Percentiles rank a stretch among this genome's conserved stretches.
These are phyloP conservation scores for Penicillium sumatraense DNA, from an alignment of 2,329 filamentous ascomycete genomes.

Conservation along the genomic window DNA sequence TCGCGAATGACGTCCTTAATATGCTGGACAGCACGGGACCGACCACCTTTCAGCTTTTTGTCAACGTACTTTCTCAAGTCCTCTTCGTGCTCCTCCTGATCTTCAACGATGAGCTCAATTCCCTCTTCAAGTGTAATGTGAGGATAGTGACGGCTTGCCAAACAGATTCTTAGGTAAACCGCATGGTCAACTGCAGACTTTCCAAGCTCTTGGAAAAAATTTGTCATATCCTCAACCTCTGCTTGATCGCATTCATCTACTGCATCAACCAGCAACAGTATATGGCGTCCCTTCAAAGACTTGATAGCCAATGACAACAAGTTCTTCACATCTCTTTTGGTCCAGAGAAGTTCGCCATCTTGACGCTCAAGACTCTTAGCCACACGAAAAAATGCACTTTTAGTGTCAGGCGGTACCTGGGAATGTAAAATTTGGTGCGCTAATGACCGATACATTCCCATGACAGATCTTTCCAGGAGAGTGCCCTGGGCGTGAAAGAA, in stretches of 20 bases:
- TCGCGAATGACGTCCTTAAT: slow-evolving; percentile 38
- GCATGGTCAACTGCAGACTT: slow-evolving; percentile 13
- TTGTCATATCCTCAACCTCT: slow-evolving; percentile 41
- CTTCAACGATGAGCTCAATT: slow-evolving; percentile 42
- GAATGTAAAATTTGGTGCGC: slow-evolving; percentile 50
- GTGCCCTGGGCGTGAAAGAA: slow-evolving; percentile 46
- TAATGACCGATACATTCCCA: slow-evolving; percentile 58
- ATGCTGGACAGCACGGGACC: slow-evolving; percentile 20
- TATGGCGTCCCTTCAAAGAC: neutral
- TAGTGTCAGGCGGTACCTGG: neutral
- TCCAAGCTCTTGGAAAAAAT: slow-evolving; percentile 37
- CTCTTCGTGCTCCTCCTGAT: slow-evolving; percentile 40
- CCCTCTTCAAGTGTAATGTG: slow-evolving; percentile 37
- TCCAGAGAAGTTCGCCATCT: slow-evolving; percentile 23
- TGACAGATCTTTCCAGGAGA: slow-evolving; percentile 49
- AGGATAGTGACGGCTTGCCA: slow-evolving; percentile 51
- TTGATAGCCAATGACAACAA: slow-evolving; percentile 28
- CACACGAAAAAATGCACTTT: neutral
- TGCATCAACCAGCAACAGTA: slow-evolving; percentile 40
- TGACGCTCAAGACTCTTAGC: slow-evolving; percentile 38
- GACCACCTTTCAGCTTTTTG: slow-evolving; percentile 31
- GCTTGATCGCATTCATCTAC: slow-evolving; percentile 49
- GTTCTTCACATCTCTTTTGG: slow-evolving; percentile 22
- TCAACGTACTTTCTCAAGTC: slow-evolving; percentile 45
- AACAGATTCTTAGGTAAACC: slow-evolving; percentile 33